phyloP scores from a whole-genome alignment of 164 flowering plant species.

The Stephania yunnanensis region DNA sequence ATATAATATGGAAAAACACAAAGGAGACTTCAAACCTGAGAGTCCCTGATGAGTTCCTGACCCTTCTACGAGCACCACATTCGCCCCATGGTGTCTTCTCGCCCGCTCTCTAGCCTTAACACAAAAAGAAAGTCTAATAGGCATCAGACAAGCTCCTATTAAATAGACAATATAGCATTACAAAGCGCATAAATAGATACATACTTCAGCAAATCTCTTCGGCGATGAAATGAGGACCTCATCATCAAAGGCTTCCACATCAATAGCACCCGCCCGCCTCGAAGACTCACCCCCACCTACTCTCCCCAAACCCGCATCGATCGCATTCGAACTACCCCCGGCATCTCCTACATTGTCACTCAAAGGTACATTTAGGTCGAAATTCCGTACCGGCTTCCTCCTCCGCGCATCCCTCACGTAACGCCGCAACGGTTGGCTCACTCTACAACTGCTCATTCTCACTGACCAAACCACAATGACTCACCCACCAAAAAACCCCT shows the following conservation, averaged over 20 bases:
- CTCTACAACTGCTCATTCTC: slow-evolving; percentile 3
- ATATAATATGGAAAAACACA: background rate
- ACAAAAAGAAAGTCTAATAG: background rate
- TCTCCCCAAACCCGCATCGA: slow-evolving; percentile 14
- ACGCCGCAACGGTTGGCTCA: slow-evolving; percentile 5
- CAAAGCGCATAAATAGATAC: background rate
- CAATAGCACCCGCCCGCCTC: slow-evolving; percentile 27
- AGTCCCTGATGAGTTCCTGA: slow-evolving; percentile 11
- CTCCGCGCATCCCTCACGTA: slow-evolving; percentile 17
- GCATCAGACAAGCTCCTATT: background rate
- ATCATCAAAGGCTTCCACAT: slow-evolving; percentile 60
- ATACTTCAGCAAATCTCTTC: slow-evolving; percentile 55
- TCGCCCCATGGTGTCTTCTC: slow-evolving; percentile 29
- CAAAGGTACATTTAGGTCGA: slow-evolving; percentile 41
- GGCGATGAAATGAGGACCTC: slow-evolving; percentile 56
- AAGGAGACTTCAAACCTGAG: slow-evolving; percentile 3
- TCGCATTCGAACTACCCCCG: background rate
- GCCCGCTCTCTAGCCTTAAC: slow-evolving; percentile 51
- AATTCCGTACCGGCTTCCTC: slow-evolving; percentile 28
- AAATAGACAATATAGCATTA: background rate
- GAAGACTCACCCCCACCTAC: slow-evolving; percentile 15
- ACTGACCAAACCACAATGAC: too few relatives aligned
- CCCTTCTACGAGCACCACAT: slow-evolving; percentile 34
- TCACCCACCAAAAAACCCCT: too few relatives aligned
- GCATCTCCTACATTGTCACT: slow-evolving; percentile 3